Evolutionary conservation across 331 rosid genomes (phyloP), one percentile per base, ranked within the genome.

Genomic region (Erythrophleum ivorense): DNA sequence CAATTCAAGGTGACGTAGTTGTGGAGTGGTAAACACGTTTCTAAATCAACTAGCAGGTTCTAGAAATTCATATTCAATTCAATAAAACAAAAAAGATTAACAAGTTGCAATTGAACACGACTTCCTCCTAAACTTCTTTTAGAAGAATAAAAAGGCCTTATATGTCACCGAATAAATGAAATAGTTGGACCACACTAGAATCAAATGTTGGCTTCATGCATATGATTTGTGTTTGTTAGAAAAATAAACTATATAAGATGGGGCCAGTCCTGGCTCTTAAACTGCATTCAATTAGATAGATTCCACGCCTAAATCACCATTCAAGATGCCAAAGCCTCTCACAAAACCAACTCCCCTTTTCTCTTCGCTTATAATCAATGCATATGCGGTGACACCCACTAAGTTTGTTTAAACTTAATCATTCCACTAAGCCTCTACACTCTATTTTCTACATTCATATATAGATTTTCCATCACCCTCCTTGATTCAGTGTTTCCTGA

Each of bases 161-260:
- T 31, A 33, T 52, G 64, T 34, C 16, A 50, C 18, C 49, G 34
- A 52, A 34, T 50, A 31, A 71, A 71, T 24, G 59, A 49, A 48
- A 49, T 71, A 15, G 76, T 71, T 15, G 76, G 60, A 71, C 29
- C 45, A 14, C 60, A 29, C 45, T 49, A 31, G 59, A 49, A 24
- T 29, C 45, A 71, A 10, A 14, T 49, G 60, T 49, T 13, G 21
- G 41, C 21, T n/a, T 71, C 15, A 14, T 48, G 59, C 58, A 18
- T 18, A 55, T 55, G 10, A 55, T 55, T 19, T 57, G 34, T 19
- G 34, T 57, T 57, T 0, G 62, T 19, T 8, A 19, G 34, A 2
- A 59, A 38, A 55, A 24, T 59, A 59, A 24, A 29, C 6, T 59
- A 59, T 3, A 13, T 6, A 50, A 19, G 58, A 48, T 46, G 58